Percentiles rank a stretch among this genome's conserved stretches.
Evolutionary conservation across 371 early-diverging fungal genomes (phyloP).

Genomic region (Actinomortierella wolfii): DNA sequence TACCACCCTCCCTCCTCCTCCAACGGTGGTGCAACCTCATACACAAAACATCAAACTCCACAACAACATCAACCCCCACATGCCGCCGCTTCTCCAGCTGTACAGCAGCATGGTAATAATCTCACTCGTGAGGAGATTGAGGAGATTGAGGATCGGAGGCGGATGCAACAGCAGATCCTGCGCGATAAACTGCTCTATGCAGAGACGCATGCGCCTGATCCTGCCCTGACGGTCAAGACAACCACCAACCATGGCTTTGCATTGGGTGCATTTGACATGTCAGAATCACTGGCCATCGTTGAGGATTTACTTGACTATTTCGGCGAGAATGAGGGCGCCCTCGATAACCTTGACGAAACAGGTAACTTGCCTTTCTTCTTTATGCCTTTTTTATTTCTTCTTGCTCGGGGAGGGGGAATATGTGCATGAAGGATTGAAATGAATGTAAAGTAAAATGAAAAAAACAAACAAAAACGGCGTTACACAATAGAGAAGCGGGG

Average conservation of each 20-base stretch:
- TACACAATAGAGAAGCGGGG: no score
- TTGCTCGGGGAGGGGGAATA: constrained; percentile 13
- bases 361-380: no score
- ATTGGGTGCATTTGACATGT: constrained; percentile 43
- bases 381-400: no score
- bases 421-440: constrained; percentile 3
- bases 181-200: constrained; percentile 27
- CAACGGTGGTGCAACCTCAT: no score
- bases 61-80: no score
- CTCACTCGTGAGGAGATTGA: constrained; percentile 28
- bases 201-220: constrained; percentile 14
- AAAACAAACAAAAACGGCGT: no score
- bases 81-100: no score
- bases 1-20: no score
- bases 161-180: constrained; percentile 40
- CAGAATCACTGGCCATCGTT: constrained; percentile 43
- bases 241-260: constrained; percentile 38
- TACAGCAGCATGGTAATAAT: background rate
- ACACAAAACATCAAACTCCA: no score
- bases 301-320: constrained; percentile 43
- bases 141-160: constrained; percentile 44
- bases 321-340: constrained; percentile 27
- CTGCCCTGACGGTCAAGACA: constrained; percentile 28
- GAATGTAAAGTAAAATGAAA: no score
- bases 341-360: no score